These are phyloP conservation scores for Anacardium occidentale DNA, from an alignment of 345 rosid species.

Conservation along the genomic window DNA sequence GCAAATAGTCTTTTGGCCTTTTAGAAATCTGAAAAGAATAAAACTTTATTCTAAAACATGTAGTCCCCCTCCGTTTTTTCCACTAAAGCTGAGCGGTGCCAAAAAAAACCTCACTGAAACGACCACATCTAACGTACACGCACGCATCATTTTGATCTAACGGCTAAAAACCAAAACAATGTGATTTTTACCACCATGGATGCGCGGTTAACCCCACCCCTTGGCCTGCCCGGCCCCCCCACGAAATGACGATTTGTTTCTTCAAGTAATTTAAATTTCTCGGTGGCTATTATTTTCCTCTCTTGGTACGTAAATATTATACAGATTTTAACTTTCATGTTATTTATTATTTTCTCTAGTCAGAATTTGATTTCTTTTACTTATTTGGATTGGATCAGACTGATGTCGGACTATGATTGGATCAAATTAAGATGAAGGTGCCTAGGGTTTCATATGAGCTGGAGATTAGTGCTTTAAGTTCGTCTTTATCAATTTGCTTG, in stretches of 20 bases:
- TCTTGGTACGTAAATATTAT: background rate
- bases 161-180: slow-evolving; percentile 11
- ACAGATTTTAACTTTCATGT: background rate
- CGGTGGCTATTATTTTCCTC: slow-evolving; percentile 12
- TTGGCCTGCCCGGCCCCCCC: slow-evolving; percentile 34
- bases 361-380: background rate
- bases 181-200: slow-evolving; percentile 24
- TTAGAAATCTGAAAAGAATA: too few relatives aligned
- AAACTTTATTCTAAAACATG: too few relatives aligned
- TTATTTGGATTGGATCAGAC: background rate
- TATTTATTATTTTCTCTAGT: background rate
- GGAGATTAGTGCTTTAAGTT: slow-evolving; percentile 4
- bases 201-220: slow-evolving; percentile 31
- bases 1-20: too few relatives aligned
- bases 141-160: slow-evolving; percentile 17
- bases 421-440: background rate
- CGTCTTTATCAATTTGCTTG: background rate
- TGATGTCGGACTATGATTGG: background rate
- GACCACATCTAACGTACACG: background rate
- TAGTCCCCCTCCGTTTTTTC: too few relatives aligned
- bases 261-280: slow-evolving; percentile 10
- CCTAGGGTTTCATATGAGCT: slow-evolving; percentile 15
- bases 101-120: too few relatives aligned
- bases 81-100: too few relatives aligned
- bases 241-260: background rate